Evolutionary conservation across 805 yeast species (phyloP).

Genomic region (Candida fluviatilis): DNA sequence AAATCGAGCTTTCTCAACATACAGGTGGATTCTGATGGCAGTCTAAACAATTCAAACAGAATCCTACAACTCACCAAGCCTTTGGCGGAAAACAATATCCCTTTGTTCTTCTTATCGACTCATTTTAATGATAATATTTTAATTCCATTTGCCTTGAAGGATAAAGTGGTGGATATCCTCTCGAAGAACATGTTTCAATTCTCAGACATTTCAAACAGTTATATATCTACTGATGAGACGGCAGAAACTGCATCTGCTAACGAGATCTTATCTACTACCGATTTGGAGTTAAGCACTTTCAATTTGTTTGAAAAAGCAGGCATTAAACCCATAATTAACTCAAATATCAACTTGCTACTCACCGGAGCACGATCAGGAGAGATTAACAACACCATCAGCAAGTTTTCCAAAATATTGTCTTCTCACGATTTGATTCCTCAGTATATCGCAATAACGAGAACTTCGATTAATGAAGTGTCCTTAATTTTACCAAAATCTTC

Average conservation of each 20-base stretch:
- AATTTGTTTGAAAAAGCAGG: conserved; percentile 27
- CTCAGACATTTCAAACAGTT: conserved; percentile 42
- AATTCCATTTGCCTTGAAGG: conserved; percentile 45
- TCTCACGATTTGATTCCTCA: conserved; percentile 25
- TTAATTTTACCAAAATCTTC: conserved; percentile 43
- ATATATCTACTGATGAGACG: conserved; percentile 18
- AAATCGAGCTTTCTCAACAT: conserved; percentile 46
- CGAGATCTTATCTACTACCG: neutral
- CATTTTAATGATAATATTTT: conserved; percentile 63
- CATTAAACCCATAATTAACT: conserved; percentile 44
- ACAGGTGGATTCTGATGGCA: conserved; percentile 60
- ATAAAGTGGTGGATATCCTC: conserved; percentile 43
- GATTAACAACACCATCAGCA: conserved; percentile 35
- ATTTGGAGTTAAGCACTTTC: conserved; percentile 33
- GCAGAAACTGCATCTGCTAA: neutral
- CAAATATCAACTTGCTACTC: conserved; percentile 38
- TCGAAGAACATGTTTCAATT: conserved; percentile 41
- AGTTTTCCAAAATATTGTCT: conserved; percentile 38
- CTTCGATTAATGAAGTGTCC: conserved; percentile 48
- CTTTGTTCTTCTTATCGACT: conserved; percentile 58
- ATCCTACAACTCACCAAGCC: conserved; percentile 57
- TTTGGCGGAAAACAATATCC: conserved; percentile 50
- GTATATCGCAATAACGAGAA: conserved; percentile 51
- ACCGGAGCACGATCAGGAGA: conserved; percentile 59
- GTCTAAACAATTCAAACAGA: conserved; percentile 45